Evolutionary conservation across 495 filamentous ascomycete species (phyloP).

Genomic region (Hypoxylon crocopeplum): DNA sequence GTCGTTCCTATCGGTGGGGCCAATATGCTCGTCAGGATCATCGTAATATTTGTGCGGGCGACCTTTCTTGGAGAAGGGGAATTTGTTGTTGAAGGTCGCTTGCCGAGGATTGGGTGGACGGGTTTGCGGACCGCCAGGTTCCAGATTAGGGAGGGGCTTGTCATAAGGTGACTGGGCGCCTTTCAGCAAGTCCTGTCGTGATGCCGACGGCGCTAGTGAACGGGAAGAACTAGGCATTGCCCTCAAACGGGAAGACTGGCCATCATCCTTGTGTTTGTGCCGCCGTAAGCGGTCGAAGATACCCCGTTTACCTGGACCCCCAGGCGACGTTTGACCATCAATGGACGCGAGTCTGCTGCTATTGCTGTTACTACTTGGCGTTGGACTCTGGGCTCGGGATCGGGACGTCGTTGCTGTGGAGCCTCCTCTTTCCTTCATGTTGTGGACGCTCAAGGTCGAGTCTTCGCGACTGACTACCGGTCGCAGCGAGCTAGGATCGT

Average conservation of each 20-base stretch:
- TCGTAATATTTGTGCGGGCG: conserved; percentile 45
- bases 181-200: conserved; percentile 59
- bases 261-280: conserved; percentile 66
- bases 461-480: conserved; percentile 76
- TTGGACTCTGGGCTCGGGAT: conserved; percentile 75
- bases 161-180: conserved; percentile 50
- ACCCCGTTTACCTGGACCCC: conserved; percentile 65
- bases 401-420: conserved; percentile 50
- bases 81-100: conserved; percentile 65
- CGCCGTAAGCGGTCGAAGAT: conserved; percentile 70
- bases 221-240: conserved; percentile 63
- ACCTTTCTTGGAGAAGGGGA: conserved; percentile 57
- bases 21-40: conserved; percentile 55
- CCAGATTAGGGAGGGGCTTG: conserved; percentile 49
- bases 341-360: conserved; percentile 51
- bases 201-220: conserved; percentile 57
- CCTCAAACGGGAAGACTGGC: conserved; percentile 51
- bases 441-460: conserved; percentile 59
- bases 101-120: conserved; percentile 54
- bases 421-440: conserved; percentile 49
- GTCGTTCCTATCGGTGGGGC: conserved; percentile 52
- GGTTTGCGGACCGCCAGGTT: conserved; percentile 7
- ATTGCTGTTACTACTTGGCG: conserved; percentile 70
- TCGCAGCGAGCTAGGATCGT: conserved; percentile 68
- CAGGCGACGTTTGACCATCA: conserved; percentile 67